Evolutionary conservation across 2,329 filamentous ascomycete species (phyloP).

Genomic region (Cladosporium sp.): DNA sequence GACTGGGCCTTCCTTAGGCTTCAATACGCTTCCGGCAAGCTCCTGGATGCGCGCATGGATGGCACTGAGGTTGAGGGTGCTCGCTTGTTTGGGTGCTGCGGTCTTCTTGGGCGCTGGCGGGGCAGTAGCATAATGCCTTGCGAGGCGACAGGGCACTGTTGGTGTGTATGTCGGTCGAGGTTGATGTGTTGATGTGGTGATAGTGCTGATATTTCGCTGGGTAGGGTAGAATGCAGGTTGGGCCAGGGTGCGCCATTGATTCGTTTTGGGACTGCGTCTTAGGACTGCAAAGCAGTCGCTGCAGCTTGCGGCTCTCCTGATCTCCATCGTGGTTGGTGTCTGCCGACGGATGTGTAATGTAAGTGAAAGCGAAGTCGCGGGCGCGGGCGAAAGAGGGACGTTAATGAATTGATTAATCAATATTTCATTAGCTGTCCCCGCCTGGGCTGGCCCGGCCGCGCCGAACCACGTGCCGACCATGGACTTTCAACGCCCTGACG

Average conservation of each 20-base stretch:
- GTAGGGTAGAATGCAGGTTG: neutral
- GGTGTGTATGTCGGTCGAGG: neutral
- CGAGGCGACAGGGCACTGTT: neutral
- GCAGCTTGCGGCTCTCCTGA: slow-evolving; percentile 16
- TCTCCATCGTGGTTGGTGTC: slow-evolving; percentile 17
- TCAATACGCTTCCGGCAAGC: slow-evolving; percentile 23
- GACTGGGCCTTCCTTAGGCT: slow-evolving; percentile 19
- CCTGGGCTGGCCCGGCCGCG: too few species aligned
- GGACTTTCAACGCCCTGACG: too few species aligned
- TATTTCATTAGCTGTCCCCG: too few species aligned
- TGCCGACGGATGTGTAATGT: neutral
- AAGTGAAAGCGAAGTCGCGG: neutral
- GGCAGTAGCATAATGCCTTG: slow-evolving; percentile 28
- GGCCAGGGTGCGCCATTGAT: slow-evolving; percentile 2
- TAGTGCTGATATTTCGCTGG: slow-evolving; percentile 3
- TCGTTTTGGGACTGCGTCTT: neutral
- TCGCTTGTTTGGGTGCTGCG: neutral
- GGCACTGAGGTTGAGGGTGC: slow-evolving; percentile 16
- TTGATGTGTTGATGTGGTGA: neutral
- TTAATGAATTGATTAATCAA: too few species aligned
- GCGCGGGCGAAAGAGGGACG: neutral
- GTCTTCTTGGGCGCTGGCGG: slow-evolving; percentile 29
- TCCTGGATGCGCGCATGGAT: slow-evolving; percentile 27
- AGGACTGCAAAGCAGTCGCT: slow-evolving; percentile 15
- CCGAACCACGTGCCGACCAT: too few species aligned